A percentile compares a stretch with the other conserved stretches of the same genome.
phyloP scores from a whole-genome alignment of 2,329 filamentous ascomycete species.

The Neonectria ditissima region DNA sequence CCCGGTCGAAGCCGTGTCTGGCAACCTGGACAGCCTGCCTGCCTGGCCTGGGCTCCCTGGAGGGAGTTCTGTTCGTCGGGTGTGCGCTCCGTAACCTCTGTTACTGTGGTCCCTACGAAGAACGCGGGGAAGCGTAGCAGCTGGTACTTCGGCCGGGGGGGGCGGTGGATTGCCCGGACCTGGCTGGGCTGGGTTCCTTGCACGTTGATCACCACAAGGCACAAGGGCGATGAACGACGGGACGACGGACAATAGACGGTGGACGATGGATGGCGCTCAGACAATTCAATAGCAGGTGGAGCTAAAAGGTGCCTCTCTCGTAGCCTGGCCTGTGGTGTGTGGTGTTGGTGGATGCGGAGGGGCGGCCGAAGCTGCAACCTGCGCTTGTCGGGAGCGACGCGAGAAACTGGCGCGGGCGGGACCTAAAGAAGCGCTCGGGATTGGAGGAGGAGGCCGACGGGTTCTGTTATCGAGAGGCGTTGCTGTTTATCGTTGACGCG shows the following conservation, averaged over 20 bases:
- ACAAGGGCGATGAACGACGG: too few relatives aligned
- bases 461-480: conserved; percentile 1
- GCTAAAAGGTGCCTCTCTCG: neutral
- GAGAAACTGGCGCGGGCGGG: conserved; percentile 38
- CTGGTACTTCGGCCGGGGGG: conserved; percentile 24
- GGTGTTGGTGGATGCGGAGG: conserved; percentile 30
- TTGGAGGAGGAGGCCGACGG: conserved; percentile 14
- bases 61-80: neutral
- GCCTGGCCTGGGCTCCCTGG: neutral
- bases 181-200: neutral
- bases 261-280: neutral
- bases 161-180: neutral
- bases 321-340: conserved; percentile 7
- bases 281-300: neutral
- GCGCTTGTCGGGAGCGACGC: conserved; percentile 44
- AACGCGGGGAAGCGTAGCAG: conserved; percentile 31
- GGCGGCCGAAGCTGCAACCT: conserved; percentile 40
- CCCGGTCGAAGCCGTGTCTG: conserved; percentile 31
- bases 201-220: conserved; percentile 10
- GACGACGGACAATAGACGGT: neutral
- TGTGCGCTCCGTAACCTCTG: conserved; percentile 33
- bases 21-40: neutral
- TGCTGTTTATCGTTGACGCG: conserved; percentile 3
- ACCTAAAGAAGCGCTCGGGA: conserved; percentile 36
- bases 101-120: conserved; percentile 26